Evolutionary conservation across 2,329 filamentous ascomycete species (phyloP).

Genomic region (Aspergillus pseudoglaucus): DNA sequence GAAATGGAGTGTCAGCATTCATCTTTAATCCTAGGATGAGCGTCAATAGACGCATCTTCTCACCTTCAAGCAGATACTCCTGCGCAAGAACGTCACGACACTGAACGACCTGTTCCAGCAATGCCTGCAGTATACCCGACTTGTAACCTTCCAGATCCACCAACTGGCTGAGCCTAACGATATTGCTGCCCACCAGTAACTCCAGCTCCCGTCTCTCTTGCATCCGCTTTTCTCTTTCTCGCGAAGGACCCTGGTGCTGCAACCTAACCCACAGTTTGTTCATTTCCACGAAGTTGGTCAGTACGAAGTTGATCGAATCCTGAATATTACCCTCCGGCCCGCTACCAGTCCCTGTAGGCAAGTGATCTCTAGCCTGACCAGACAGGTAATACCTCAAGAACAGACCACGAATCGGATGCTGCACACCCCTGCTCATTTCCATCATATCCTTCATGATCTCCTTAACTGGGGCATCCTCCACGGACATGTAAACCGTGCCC

Average conservation of each 20-base stretch:
- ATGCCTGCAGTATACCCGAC: slow-evolving; percentile 74
- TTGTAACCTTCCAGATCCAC: slow-evolving; percentile 95
- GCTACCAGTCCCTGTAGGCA: slow-evolving; percentile 75
- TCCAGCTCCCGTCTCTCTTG: slow-evolving; percentile 94
- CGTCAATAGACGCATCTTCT: slow-evolving; percentile 2
- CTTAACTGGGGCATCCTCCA: slow-evolving; percentile 96
- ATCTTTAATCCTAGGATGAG: neutral
- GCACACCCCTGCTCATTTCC: slow-evolving; percentile 98
- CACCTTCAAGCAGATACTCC: slow-evolving; percentile 85
- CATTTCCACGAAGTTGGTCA: slow-evolving; percentile 99
- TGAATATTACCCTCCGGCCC: slow-evolving; percentile 92
- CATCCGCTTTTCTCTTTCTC: slow-evolving; percentile 86
- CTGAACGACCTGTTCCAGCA: slow-evolving; percentile 95
- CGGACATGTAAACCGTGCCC: slow-evolving; percentile 97
- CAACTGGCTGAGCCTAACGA: slow-evolving; percentile 88
- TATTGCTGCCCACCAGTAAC: slow-evolving; percentile 89
- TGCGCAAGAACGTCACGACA: slow-evolving; percentile 95
- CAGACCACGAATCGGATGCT: slow-evolving; percentile 90
- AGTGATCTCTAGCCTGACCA: slow-evolving; percentile 82
- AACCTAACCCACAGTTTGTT: slow-evolving; percentile 98
- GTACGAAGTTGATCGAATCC: slow-evolving; percentile 94
- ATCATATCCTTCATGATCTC: slow-evolving; percentile 99
- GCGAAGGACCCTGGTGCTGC: slow-evolving; percentile 94
- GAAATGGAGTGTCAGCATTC: slow-evolving; percentile 16
- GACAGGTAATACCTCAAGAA: slow-evolving; percentile 96